phyloP scores from a whole-genome alignment of 306 rosid genomes.

The Ammopiptanthus mongolicus region DNA sequence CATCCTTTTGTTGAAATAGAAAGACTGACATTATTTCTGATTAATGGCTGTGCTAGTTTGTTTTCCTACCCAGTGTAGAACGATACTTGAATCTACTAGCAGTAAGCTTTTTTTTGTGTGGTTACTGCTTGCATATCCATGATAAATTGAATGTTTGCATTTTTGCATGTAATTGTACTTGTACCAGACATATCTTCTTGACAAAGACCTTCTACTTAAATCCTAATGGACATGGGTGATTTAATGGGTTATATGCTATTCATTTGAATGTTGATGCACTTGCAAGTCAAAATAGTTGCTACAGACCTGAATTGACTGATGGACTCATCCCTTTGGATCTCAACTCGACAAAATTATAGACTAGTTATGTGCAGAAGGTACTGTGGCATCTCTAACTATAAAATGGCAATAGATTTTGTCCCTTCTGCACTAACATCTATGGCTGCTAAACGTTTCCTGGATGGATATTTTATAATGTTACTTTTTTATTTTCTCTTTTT shows the following conservation, averaged over 20 bases:
- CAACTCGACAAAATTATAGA: neutral
- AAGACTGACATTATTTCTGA: neutral
- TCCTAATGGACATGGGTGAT: neutral
- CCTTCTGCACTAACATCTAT: constrained; percentile 1
- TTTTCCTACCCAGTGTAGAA: neutral
- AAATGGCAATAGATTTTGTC: neutral
- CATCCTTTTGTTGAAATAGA: neutral
- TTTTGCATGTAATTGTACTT: neutral
- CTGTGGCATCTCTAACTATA: neutral
- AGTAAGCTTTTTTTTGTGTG: neutral
- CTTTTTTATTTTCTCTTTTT: neutral
- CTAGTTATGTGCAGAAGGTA: constrained; percentile 2
- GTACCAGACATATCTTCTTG: neutral
- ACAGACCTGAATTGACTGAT: neutral
- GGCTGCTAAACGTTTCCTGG: neutral
- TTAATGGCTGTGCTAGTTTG: neutral
- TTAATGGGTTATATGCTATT: neutral
- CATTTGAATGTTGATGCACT: neutral
- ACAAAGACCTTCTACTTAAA: neutral
- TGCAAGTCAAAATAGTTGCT: neutral
- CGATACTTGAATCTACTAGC: neutral
- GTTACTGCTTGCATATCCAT: neutral
- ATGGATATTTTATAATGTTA: neutral
- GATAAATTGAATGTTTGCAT: neutral
- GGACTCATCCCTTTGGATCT: neutral